Evolutionary conservation across 768 basidiomycete species (phyloP).

Genomic region (Butyriboletus loyo): DNA sequence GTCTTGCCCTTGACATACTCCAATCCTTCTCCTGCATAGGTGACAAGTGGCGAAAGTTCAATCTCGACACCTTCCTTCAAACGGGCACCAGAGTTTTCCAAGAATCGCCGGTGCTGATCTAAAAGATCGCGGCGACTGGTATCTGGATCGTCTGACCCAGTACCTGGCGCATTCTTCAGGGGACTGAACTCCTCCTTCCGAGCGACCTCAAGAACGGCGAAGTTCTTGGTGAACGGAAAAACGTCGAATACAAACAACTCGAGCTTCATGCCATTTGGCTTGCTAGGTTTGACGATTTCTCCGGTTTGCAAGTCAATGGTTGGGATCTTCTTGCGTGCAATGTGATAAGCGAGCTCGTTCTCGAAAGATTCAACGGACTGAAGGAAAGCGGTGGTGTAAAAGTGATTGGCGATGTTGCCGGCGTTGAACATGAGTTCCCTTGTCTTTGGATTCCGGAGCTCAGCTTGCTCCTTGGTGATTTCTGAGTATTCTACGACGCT

Average conservation of each 20-base stretch:
- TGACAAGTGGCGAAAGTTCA: slow-evolving; percentile 85
- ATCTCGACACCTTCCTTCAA: slow-evolving; percentile 78
- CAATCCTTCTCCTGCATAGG: slow-evolving; percentile 91
- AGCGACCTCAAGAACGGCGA: slow-evolving; percentile 86
- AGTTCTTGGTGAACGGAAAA: slow-evolving; percentile 83
- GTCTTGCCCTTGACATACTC: slow-evolving; percentile 73
- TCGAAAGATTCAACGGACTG: slow-evolving; percentile 78
- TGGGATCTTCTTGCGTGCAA: slow-evolving; percentile 96
- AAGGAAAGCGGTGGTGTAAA: slow-evolving; percentile 89
- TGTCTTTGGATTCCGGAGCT: slow-evolving; percentile 60
- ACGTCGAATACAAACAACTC: slow-evolving; percentile 99
- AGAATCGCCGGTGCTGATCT: slow-evolving; percentile 81
- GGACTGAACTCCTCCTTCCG: slow-evolving; percentile 93
- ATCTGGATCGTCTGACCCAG: slow-evolving; percentile 83
- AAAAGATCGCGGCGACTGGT: slow-evolving; percentile 90
- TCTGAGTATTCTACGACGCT: slow-evolving; percentile 98
- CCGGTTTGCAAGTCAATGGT: slow-evolving; percentile 72
- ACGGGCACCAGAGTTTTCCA: slow-evolving; percentile 73
- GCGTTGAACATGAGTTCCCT: slow-evolving; percentile 89
- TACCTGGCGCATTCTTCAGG: slow-evolving; percentile 95
- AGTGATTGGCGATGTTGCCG: slow-evolving; percentile 97
- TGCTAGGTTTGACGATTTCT: slow-evolving; percentile 68
- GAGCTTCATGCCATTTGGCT: slow-evolving; percentile 99
- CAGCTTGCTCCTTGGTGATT: slow-evolving; percentile 84
- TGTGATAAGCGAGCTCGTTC: slow-evolving; percentile 90